Conservation (phyloP, 176 grass and related monocot species). For the Areca catechu region DNA sequence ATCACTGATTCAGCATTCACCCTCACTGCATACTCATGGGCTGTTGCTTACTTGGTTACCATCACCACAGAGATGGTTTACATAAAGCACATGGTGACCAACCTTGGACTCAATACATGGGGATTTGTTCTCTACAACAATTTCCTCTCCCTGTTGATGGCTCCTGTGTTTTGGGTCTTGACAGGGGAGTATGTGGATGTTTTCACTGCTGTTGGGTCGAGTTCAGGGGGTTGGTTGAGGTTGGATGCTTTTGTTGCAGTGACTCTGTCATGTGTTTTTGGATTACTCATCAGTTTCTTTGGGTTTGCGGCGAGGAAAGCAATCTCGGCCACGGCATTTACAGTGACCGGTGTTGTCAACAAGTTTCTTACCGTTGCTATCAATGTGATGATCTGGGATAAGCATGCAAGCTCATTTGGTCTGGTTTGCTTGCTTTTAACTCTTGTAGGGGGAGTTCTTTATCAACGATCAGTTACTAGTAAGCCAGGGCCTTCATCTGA, state of each 20-base stretch:
- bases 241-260: constrained; percentile 1
- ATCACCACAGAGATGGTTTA: constrained; percentile 19
- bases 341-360: constrained; percentile 18
- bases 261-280: constrained; percentile 11
- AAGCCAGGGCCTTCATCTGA: background rate
- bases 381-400: constrained; percentile 22
- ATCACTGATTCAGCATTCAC: constrained; percentile 17
- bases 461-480: constrained; percentile 14
- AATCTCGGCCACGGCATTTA: constrained; percentile 23
- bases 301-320: constrained; percentile 21
- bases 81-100: constrained; percentile 22
- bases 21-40: constrained; percentile 18
- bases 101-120: constrained; percentile 16
- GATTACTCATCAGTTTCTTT: constrained; percentile 22
- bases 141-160: constrained; percentile 17
- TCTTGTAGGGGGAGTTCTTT: constrained; percentile 14
- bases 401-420: constrained; percentile 14
- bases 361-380: constrained; percentile 19
- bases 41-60: constrained; percentile 12
- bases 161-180: constrained; percentile 5
- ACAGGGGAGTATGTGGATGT: constrained; percentile 17
- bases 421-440: constrained; percentile 16
- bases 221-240: constrained; percentile 5
- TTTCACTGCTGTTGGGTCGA: constrained; percentile 1
- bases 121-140: constrained; percentile 21